phyloP scores from a whole-genome alignment of 2,329 filamentous ascomycete species.

The Ceratocystis harringtonii region DNA sequence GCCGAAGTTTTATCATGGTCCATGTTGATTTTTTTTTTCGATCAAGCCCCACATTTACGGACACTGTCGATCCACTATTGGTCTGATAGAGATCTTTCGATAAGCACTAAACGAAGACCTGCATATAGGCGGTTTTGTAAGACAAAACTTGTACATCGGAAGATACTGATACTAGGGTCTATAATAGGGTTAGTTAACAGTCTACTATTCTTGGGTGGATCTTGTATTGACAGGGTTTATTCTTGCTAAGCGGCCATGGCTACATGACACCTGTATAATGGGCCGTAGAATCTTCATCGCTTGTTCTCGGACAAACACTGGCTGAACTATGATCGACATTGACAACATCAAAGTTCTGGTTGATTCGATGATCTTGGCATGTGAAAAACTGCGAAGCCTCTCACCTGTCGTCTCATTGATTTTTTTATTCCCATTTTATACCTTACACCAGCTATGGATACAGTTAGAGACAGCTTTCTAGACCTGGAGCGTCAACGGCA shows the following conservation, averaged over 20 bases:
- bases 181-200: background rate
- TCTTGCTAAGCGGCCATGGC: background rate
- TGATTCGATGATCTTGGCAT: conserved; percentile 2
- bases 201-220: background rate
- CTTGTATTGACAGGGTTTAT: background rate
- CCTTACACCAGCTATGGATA: conserved; percentile 25
- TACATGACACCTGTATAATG: background rate
- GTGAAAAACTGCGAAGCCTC: background rate
- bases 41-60: conserved; percentile 5
- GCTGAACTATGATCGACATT: background rate
- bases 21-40: conserved; percentile 6
- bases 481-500: conserved; percentile 61
- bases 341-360: conserved; percentile 1
- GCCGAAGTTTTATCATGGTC: conserved; percentile 5
- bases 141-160: no score
- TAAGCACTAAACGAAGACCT: background rate
- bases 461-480: conserved; percentile 38
- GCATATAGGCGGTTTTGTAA: background rate
- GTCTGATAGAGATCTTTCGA: conserved; percentile 10
- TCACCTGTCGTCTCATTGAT: background rate
- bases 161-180: no score
- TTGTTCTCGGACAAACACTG: background rate
- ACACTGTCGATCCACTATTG: conserved; percentile 11
- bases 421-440: background rate
- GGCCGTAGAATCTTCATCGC: background rate